phyloP scores from a whole-genome alignment of 1,284 basidiomycete genomes.

The Apiotrichum gamsii region DNA sequence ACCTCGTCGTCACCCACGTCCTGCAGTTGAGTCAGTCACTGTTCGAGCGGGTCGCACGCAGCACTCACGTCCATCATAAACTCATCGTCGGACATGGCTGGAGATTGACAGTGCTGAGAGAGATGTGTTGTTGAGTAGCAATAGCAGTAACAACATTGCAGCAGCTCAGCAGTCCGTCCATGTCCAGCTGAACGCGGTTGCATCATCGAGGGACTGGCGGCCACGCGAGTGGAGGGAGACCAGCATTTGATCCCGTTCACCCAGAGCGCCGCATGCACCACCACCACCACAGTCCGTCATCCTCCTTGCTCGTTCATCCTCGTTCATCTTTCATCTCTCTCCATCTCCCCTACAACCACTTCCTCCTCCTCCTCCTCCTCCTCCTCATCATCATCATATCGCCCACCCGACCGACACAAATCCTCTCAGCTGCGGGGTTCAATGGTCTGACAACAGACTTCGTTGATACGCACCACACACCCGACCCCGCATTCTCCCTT shows the following conservation, averaged over 20 bases:
- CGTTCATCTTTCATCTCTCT: too few relatives aligned
- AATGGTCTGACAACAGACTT: too few relatives aligned
- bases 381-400: background rate
- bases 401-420: too few relatives aligned
- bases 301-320: too few relatives aligned
- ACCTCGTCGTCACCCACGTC: conserved; percentile 48
- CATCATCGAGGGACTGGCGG: background rate
- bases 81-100: conserved; percentile 48
- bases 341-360: background rate
- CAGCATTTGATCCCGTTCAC: conserved; percentile 1
- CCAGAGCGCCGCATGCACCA: background rate
- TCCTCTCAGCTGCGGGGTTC: too few relatives aligned
- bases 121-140: background rate
- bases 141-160: too few relatives aligned
- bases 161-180: background rate
- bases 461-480: too few relatives aligned
- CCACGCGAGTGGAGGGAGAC: too few relatives aligned
- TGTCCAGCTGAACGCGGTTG: background rate
- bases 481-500: background rate
- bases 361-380: background rate
- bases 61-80: conserved; percentile 49
- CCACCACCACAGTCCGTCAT: background rate
- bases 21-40: too few relatives aligned
- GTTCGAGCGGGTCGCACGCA: too few relatives aligned
- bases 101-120: background rate